Conservation (phyloP, 108 stramenopile species). For the Skeletonema menzelii region DNA sequence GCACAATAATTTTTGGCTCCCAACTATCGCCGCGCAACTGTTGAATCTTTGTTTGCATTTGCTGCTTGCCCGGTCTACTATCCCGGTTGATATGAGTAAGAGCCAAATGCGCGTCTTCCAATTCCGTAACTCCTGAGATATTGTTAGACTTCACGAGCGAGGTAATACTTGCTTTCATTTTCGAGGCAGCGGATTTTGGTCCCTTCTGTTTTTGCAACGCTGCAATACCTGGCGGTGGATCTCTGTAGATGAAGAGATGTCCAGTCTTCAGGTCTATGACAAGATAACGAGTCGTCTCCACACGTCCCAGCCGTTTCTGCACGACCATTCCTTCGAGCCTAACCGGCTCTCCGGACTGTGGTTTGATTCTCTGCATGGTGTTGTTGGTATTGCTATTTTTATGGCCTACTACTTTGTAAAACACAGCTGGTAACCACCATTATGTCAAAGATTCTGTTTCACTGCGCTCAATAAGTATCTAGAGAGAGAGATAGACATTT, state of each 20-base stretch:
- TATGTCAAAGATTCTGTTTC: too few relatives aligned
- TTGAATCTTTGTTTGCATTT: background rate
- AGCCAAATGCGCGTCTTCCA: background rate
- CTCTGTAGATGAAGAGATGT: constrained; percentile 23
- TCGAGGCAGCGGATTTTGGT: background rate
- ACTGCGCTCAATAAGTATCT: too few relatives aligned
- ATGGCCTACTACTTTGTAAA: too few relatives aligned
- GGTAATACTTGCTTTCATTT: background rate
- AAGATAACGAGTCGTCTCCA: constrained; percentile 33
- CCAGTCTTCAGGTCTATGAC: constrained; percentile 21
- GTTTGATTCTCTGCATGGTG: background rate
- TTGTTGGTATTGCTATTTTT: background rate
- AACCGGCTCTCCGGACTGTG: background rate
- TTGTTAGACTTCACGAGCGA: background rate
- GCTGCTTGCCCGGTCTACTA: background rate
- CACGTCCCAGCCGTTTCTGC: constrained; percentile 17
- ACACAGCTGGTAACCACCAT: too few relatives aligned
- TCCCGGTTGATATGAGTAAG: background rate
- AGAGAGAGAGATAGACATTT: too few relatives aligned
- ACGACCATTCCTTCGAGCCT: constrained; percentile 32
- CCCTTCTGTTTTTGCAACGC: background rate
- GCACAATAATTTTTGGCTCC: constrained; percentile 24
- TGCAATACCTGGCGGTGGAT: constrained; percentile 16
- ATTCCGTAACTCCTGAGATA: background rate
- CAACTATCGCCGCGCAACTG: constrained; percentile 6